A percentile compares a stretch with the other conserved stretches of the same genome.
Conservation (phyloP, 192 early-diverging fungal genomes). For the Rhizophagus clarus region DNA sequence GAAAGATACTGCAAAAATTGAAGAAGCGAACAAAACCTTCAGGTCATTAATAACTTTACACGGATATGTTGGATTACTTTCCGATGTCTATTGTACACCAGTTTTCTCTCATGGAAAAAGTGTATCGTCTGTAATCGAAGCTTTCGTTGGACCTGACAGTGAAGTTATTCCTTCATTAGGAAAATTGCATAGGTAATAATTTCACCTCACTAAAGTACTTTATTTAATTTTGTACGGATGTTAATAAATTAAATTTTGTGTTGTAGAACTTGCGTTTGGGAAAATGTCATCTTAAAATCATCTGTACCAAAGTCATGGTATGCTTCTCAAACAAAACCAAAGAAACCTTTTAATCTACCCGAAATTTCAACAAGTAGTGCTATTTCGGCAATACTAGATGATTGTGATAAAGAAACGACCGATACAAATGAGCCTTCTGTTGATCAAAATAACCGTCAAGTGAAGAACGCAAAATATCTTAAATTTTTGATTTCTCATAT, state of each 20-base stretch:
- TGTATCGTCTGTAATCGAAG: conserved; percentile 59
- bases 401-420: conserved; percentile 34
- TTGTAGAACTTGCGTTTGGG: conserved; percentile 60
- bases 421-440: conserved; percentile 38
- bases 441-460: conserved; percentile 59
- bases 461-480: conserved; percentile 67
- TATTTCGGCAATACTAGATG: conserved; percentile 28
- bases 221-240: background rate
- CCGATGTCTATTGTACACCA: conserved; percentile 72
- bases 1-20: conserved; percentile 2
- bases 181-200: conserved; percentile 61
- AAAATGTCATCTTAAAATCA: conserved; percentile 60
- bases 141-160: conserved; percentile 59
- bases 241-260: background rate
- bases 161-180: conserved; percentile 56
- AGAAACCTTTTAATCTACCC: conserved; percentile 33
- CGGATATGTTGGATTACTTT: conserved; percentile 62
- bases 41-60: conserved; percentile 62
- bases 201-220: background rate
- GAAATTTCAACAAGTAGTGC: background rate
- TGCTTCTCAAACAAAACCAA: conserved; percentile 44
- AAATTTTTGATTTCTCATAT: conserved; percentile 69
- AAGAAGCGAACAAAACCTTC: conserved; percentile 54
- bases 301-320: conserved; percentile 73
- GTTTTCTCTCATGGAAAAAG: conserved; percentile 65